These are phyloP conservation scores for Candida coleopterorum DNA, from an alignment of 805 yeast species.

Conservation along the genomic window DNA sequence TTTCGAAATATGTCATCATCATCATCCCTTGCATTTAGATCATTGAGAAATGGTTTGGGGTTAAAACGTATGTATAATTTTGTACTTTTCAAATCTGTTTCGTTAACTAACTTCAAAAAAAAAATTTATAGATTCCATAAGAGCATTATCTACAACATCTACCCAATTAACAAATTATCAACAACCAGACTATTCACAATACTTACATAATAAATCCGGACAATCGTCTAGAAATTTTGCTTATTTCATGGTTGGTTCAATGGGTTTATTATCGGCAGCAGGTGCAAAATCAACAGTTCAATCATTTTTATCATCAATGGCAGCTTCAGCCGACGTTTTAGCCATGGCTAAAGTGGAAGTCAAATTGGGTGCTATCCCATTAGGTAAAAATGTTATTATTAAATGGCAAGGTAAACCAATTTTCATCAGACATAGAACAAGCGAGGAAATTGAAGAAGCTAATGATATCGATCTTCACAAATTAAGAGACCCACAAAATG, in stretches of 20 bases:
- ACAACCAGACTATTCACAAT: slow-evolving; percentile 85
- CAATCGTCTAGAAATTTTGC: slow-evolving; percentile 74
- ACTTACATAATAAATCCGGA: slow-evolving; percentile 70
- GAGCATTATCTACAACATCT: slow-evolving; percentile 50
- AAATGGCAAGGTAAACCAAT: slow-evolving; percentile 99
- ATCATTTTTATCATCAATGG: slow-evolving; percentile 85
- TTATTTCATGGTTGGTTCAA: slow-evolving; percentile 96
- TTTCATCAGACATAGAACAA: slow-evolving; percentile 97
- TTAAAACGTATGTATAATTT: slow-evolving; percentile 32
- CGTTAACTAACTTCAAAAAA: slow-evolving; percentile 1
- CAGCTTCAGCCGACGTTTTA: slow-evolving; percentile 97
- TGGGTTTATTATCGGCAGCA: slow-evolving; percentile 86
- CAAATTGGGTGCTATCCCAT: slow-evolving; percentile 87
- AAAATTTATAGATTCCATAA: slow-evolving; percentile 21
- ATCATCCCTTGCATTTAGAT: slow-evolving; percentile 43
- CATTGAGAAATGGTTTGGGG: slow-evolving; percentile 39
- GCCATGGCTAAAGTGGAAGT: slow-evolving; percentile 99
- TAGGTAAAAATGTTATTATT: slow-evolving; percentile 95
- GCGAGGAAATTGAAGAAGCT: slow-evolving; percentile 91
- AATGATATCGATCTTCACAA: slow-evolving; percentile 67
- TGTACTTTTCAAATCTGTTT: too few species aligned
- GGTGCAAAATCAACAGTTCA: slow-evolving; percentile 96
- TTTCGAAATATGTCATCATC: too few species aligned
- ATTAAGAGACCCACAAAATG: slow-evolving; percentile 93
- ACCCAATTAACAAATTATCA: slow-evolving; percentile 71